Evolutionary conservation across 495 filamentous ascomycete genomes (phyloP), one percentile per base, ranked within the genome.

Genomic region (Chlorociboria aeruginascens): DNA sequence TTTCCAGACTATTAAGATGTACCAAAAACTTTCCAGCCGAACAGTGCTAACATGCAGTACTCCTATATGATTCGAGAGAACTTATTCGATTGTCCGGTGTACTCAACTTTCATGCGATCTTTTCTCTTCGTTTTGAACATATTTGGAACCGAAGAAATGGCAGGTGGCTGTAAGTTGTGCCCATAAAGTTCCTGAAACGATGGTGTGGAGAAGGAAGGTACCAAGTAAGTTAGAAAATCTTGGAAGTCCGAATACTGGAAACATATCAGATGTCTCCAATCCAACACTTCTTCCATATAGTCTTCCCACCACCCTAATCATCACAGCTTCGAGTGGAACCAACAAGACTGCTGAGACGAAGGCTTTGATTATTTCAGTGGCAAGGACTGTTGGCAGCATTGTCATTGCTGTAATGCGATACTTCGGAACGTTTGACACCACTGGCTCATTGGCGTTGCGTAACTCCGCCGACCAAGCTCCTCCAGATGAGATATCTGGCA

Each of bases 391-490:
- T 16, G 58, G 58, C 3, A 61, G 48, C 49, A 61, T 40, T 6
- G 55, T 58, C 30, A 61, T 38, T 32, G 48, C 52, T 10, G 54
- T 61, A 12, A 53, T 46, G 10, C 44, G 48, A 33, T 61, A 61
- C 13, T 39, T 46, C 36, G 39, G 16, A 38, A 30, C 43, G 1
- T 51, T 38, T 12, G 54, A 50, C 7, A 33, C 11, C 11, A 43
- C 51, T 11, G 53, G 57, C 34, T 61, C 58, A 40, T 61, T 57
- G 7, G 54, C 53, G 32, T 46, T 58, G 20, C 72, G 64, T 11
- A 77, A 62, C 46, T 77, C 73, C 33, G 73, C 73, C n/a, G 72
- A 71, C 73, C 73, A 77, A 3, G 68, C 53, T n/a, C 69, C 71
- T 2, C 42, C 20, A 3, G 67, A 64, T 25, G 20, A 4, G 20